These are phyloP conservation scores for Aegilops sharonensis DNA, from an alignment of 176 grass and related monocot genomes.

Conservation along the genomic window DNA sequence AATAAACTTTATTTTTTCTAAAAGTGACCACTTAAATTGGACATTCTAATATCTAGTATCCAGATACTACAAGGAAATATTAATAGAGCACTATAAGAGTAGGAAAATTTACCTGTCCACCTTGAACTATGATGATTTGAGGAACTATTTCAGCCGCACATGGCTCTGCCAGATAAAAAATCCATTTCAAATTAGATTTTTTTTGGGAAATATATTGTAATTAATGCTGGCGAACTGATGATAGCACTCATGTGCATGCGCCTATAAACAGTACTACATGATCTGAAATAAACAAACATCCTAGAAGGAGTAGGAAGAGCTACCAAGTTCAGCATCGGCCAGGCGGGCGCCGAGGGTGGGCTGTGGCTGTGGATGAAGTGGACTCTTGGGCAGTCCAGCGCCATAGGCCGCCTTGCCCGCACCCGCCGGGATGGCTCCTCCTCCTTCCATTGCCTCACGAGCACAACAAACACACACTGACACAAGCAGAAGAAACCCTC, in stretches of 20 bases:
- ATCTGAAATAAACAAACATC: background rate
- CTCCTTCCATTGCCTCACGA: background rate
- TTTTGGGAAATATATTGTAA: background rate
- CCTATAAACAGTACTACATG: no score
- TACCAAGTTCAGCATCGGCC: constrained; percentile 27
- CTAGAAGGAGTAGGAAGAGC: background rate
- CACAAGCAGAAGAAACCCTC: background rate
- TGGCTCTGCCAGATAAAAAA: constrained; percentile 39
- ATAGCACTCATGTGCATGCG: background rate
- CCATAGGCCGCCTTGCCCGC: background rate
- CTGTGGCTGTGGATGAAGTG: constrained; percentile 25
- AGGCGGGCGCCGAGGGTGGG: constrained; percentile 1
- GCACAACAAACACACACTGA: background rate
- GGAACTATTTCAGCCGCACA: constrained; percentile 51
- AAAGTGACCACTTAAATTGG: background rate
- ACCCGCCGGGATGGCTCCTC: constrained; percentile 41
- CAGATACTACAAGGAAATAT: background rate
- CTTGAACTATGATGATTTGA: constrained; percentile 67
- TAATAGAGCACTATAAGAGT: background rate
- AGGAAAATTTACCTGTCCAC: constrained; percentile 66
- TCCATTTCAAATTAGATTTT: background rate
- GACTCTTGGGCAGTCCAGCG: constrained; percentile 26
- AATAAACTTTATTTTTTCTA: background rate
- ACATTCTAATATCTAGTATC: constrained; percentile 1
- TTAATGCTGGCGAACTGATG: background rate